These are phyloP conservation scores for Fusarium heterosporum DNA, from an alignment of 2,329 filamentous ascomycete genomes.

Conservation along the genomic window DNA sequence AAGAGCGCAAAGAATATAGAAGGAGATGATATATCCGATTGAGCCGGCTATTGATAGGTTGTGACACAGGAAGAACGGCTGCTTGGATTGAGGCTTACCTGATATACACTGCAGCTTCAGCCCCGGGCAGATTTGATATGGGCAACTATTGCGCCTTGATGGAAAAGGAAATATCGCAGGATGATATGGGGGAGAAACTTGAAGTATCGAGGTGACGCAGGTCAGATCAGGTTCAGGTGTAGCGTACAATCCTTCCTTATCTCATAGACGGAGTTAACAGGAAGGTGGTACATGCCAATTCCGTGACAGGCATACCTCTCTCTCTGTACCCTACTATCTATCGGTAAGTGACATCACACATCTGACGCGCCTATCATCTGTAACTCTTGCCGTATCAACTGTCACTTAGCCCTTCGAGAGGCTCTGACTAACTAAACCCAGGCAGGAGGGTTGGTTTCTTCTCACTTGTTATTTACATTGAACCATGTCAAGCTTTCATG, in stretches of 20 bases:
- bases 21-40: not conserved
- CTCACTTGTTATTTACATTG: not conserved
- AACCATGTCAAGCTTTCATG: not conserved
- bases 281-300: constrained; percentile 17
- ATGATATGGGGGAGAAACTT: not conserved
- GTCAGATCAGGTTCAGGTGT: not conserved
- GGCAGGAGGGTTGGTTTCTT: not conserved
- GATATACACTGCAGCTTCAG: constrained; percentile 3
- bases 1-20: not conserved
- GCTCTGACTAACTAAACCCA: too few relatives aligned
- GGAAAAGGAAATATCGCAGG: not conserved
- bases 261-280: constrained; percentile 32
- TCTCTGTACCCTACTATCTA: not conserved
- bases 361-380: constrained; percentile 2
- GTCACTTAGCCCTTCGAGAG: too few relatives aligned
- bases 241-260: constrained; percentile 5
- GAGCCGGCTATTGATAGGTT: not conserved
- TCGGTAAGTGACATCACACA: constrained; percentile 33
- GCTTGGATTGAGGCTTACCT: constrained; percentile 8
- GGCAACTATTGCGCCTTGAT: not conserved
- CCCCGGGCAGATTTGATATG: not conserved
- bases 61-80: not conserved
- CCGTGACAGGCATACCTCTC: constrained; percentile 1
- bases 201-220: not conserved
- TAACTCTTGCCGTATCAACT: not conserved